Evolutionary conservation across 495 filamentous ascomycete genomes (phyloP), one percentile per base, ranked within the genome.

Genomic region (Hypoxylon perforatum): DNA sequence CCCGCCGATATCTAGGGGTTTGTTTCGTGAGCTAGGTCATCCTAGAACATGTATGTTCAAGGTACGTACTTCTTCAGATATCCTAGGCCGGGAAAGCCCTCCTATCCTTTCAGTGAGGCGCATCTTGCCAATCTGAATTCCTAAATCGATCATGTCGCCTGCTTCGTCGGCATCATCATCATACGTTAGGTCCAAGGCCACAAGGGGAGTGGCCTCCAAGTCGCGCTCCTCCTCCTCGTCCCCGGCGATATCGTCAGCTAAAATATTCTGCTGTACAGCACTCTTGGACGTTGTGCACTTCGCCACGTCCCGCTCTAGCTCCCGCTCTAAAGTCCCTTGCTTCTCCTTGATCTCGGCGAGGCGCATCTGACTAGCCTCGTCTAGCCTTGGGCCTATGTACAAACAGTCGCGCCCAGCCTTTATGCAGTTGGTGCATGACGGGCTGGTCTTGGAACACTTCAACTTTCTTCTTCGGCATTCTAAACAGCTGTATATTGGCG

Each of bases 401-500:
- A 91, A 76, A 67, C 91, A 93, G 28, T 88, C 82, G 22, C 89
- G 82, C 2, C 73, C 71, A 58, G 85, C 83, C 51, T 87, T 87
- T 35, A 76, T 71, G 73, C 91, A 93, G 73, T 91, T 92, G 58
- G 80, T 82, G 69, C 91, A 94, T 36, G 72, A 65, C 44, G 91
- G 90, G 54, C 86, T 82, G 18, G 77, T 77, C 76, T 92, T 93
- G 78, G 91, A 88, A 77, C 92, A 95, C 73, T 90, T 91, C 47
- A 92, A 83, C 77, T 95, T 95, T 46, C 92, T 86, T 38, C 87
- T 85, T 25, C 90, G 86, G 70, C 91, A 95, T 74, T 91, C 88
- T 61, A 69, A 51, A 38, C 66, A 69, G 28, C 66, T 69, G 64
- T 52, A 52, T 46, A 45, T 38, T 18, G 2, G 53, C 86, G 72